A percentile compares a stretch with the other conserved stretches of the same genome.
Evolutionary conservation across 306 rosid genomes (phyloP).

Genomic region (Cicer yamashitae): DNA sequence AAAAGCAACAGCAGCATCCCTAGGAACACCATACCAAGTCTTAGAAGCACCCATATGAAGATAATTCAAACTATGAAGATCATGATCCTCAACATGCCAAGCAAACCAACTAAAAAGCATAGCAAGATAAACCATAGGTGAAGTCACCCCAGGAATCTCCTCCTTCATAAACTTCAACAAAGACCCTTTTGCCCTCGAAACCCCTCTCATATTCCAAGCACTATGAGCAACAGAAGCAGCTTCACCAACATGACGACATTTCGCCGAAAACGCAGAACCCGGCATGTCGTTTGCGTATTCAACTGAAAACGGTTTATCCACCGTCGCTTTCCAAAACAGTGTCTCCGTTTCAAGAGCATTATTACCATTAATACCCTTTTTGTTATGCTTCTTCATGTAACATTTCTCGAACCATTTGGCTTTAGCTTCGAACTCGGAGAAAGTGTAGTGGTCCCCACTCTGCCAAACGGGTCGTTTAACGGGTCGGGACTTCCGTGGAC

Average conservation of each 20-base stretch:
- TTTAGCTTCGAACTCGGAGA: conserved; percentile 72
- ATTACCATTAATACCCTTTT: conserved; percentile 39
- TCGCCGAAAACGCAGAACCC: conserved; percentile 83
- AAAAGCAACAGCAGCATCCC: conserved; percentile 91
- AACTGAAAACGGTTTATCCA: conserved; percentile 88
- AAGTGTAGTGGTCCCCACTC: conserved; percentile 90
- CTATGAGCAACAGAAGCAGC: conserved; percentile 74
- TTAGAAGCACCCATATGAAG: conserved; percentile 92
- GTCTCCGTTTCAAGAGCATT: conserved; percentile 74
- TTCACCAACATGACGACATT: conserved; percentile 66
- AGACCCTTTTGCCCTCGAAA: conserved; percentile 86
- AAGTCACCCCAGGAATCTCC: conserved; percentile 98
- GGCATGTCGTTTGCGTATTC: conserved; percentile 99
- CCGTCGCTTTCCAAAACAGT: conserved; percentile 90
- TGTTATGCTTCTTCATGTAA: conserved; percentile 58
- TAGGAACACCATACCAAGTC: conserved; percentile 97
- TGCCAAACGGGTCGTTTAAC: conserved; percentile 94
- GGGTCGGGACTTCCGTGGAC: conserved; percentile 79
- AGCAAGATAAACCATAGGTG: conserved; percentile 95
- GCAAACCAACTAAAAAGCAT: conserved; percentile 99
- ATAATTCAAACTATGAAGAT: conserved; percentile 93
- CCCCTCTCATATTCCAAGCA: conserved; percentile 94
- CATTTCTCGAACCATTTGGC: conserved; percentile 81
- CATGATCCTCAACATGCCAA: conserved; percentile 99
- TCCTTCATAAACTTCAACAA: conserved; percentile 96